Base-by-base conservation (phyloP, 768 basidiomycete genomes). In the Suillus decipiens region DNA sequence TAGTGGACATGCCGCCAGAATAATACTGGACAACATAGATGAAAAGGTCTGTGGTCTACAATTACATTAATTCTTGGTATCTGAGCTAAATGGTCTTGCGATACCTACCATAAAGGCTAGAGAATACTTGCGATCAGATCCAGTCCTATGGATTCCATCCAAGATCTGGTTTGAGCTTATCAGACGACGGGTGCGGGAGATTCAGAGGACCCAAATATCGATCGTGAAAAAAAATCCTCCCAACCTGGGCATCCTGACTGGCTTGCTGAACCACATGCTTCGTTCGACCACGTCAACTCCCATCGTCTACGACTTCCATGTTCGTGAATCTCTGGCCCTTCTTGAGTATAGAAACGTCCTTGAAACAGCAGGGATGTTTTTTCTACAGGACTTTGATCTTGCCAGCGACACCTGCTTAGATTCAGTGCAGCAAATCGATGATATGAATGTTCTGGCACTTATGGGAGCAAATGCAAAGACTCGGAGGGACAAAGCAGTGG, bases 271-370 rank as follows among this genome's bases (percentile, higher is more conserved):
- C 8, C 59, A 67, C 19, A 37, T 68, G 1, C 43, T 68, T 34
- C 43, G 17, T 1, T 60, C 51, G 14, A 63, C 54, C 0, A 57
- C 41, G 5, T 58, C 59, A 2, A 68, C 66, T 1, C 61, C 61
- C 0, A 64, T 67, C 28, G 60, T 67, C 43, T 37, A 61, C 22
- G 61, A 66, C 34, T 60, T 31, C 22, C 66, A 68, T 63, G 56
- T 67, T 0, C 2, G 34, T 1, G 59, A 68, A 47, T 68, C 67
- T 10, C 61, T 68, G 37, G 54, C 62, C 0, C 53, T 66, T 9
- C 65, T 67, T 4, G 36, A 50, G 14, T 67, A 63, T 3, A 42
- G 60, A 4, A 31, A 47, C 2, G 10, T 63, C 0, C n/a, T 45
- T 2, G 59, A 66, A 2, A 3, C 2, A 10, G 60, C 60, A 15